Base-by-base conservation (phyloP, 106 monocot genomes). In the Dactylorhiza incarnata region DNA sequence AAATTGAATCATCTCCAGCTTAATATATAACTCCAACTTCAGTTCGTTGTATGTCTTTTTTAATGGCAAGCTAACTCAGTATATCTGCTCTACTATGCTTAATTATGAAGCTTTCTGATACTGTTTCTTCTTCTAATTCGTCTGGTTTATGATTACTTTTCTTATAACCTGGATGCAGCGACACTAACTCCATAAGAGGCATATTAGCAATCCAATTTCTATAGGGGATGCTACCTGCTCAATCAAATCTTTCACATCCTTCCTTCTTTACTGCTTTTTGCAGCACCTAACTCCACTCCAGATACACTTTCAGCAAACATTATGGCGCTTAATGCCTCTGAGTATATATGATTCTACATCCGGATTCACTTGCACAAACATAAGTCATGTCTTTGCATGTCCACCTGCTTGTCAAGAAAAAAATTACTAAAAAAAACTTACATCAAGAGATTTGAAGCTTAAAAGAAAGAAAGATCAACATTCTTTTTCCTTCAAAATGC, bases 281-380 rank as follows among this genome's bases (percentile, higher is more conserved):
- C 99, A 85, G 94, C 87, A 78, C 99, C 99, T 77, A 99, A 85
- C 71, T 99, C 91, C 16, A 99, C 94, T 26, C 99, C 99, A 77
- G 99, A 99, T 43, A 94, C 99, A 49, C 99, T 89, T 75, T 99
- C 99, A 66, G 99, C 99, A 86, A 99, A 99, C 74, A 94, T 99
- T 53, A 99, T 74, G 23, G 99, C 94, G 56, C 99, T 99, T 71
- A 92, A 49, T 19, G 91, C 91, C 76, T 99, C 99, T 69, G 87
- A 91, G 79, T 82, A 91, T 77, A n/a, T n/a, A n/a, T n/a, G 94
- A 94, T 45, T 89, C 91, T 29, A 79, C 50, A 80, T 99, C 91
- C n/a, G 99, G 99, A 82, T 99, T 99, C 16, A 99, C 82, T 73
- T 99, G 99, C 50, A 99, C 91, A 85, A 99, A 87, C 99, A 99